Evolutionary conservation across 257 asterid species (phyloP).

Genomic region (Verbascum thapsus): DNA sequence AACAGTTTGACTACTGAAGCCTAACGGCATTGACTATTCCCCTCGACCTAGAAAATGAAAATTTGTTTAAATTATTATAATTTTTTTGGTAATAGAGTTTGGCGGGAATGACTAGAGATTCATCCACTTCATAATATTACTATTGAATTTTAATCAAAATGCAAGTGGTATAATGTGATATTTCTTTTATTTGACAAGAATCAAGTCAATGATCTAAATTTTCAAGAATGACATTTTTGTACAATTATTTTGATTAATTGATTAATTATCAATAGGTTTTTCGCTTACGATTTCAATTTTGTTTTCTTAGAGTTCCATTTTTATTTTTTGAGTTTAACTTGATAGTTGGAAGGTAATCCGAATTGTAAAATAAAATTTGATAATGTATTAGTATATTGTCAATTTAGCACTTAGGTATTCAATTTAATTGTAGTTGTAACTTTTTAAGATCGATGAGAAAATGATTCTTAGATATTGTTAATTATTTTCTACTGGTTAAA

Average conservation of each 20-base stretch:
- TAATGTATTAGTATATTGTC: too few species aligned
- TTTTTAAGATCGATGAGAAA: too few species aligned
- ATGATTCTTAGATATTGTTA: too few species aligned
- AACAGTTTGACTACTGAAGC: constrained; percentile 34
- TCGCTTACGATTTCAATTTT: too few species aligned
- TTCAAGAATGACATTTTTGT: constrained; percentile 18
- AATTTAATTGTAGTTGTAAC: too few species aligned
- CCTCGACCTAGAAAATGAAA: constrained; percentile 18
- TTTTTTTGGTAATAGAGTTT: constrained; percentile 10
- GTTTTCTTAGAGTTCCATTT: too few species aligned
- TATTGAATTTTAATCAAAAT: too few species aligned
- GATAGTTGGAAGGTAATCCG: neutral
- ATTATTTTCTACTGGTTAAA: too few species aligned
- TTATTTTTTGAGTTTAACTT: too few species aligned
- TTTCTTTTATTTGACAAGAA: neutral
- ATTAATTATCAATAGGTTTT: neutral
- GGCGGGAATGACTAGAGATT: neutral
- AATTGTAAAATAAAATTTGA: too few species aligned
- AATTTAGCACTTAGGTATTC: too few species aligned
- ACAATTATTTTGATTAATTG: neutral
- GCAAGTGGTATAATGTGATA: too few species aligned
- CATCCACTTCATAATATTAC: neutral
- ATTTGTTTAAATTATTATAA: constrained; percentile 8
- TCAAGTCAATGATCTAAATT: constrained; percentile 26
- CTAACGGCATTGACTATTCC: constrained; percentile 48